Evolutionary conservation across 2,329 filamentous ascomycete genomes (phyloP).

Genomic region (Coleophoma crateriformis): DNA sequence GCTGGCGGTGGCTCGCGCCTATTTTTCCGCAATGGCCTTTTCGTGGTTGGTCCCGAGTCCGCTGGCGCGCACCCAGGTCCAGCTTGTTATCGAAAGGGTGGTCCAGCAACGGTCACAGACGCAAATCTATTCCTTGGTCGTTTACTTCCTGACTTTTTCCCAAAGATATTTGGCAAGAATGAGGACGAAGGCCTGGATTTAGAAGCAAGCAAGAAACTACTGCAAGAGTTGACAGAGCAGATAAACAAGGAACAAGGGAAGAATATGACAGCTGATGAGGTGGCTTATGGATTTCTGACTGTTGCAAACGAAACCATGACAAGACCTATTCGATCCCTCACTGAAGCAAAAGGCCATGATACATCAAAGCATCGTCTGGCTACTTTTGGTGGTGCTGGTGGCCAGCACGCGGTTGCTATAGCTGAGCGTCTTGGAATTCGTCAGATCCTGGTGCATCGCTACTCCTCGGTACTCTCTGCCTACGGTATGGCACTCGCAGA

Average conservation of each 20-base stretch:
- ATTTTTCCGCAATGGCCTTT: constrained; percentile 85
- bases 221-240: constrained; percentile 69
- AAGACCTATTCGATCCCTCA: constrained; percentile 81
- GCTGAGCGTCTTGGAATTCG: constrained; percentile 77
- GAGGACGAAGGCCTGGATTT: constrained; percentile 77
- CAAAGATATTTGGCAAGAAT: constrained; percentile 88
- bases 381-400: constrained; percentile 87
- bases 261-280: constrained; percentile 72
- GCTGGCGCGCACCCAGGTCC: constrained; percentile 86
- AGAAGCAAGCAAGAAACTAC: constrained; percentile 67
- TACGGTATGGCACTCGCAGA: constrained; percentile 93
- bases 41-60: constrained; percentile 85
- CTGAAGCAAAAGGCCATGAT: constrained; percentile 88
- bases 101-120: constrained; percentile 88
- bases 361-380: constrained; percentile 86
- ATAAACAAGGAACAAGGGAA: constrained; percentile 73
- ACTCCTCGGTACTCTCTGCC: constrained; percentile 83
- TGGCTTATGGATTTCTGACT: constrained; percentile 83
- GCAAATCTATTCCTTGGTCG: constrained; percentile 83
- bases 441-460: constrained; percentile 80
- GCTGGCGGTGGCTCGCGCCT: constrained; percentile 81
- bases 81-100: constrained; percentile 85
- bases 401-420: constrained; percentile 89
- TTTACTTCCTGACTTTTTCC: constrained; percentile 85
- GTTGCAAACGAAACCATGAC: constrained; percentile 93